A percentile compares a stretch with the other conserved stretches of the same genome.
These are phyloP conservation scores for Arachis monticola DNA, from an alignment of 331 rosid genomes.

Conservation along the genomic window DNA sequence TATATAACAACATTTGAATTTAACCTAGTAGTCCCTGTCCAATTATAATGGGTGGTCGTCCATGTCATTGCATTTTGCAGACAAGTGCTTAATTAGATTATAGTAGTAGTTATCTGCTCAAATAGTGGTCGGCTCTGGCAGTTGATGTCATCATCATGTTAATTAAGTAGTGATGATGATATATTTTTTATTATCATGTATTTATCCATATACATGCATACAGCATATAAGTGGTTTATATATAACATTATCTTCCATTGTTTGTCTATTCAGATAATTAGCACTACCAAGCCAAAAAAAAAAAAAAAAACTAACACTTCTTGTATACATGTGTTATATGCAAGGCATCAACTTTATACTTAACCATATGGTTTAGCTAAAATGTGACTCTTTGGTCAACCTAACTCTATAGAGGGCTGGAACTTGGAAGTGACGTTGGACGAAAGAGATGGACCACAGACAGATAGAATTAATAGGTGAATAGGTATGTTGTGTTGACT, in stretches of 20 bases:
- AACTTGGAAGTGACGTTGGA: neutral
- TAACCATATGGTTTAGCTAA: neutral
- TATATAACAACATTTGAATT: neutral
- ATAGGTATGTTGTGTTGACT: too few relatives aligned
- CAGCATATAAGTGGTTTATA: slow-evolving; percentile 7
- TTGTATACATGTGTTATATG: neutral
- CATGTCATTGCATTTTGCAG: slow-evolving; percentile 39
- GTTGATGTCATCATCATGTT: slow-evolving; percentile 27
- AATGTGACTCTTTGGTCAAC: slow-evolving; percentile 20
- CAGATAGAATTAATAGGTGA: too few relatives aligned
- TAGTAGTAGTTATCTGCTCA: slow-evolving; percentile 34
- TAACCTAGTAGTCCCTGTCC: slow-evolving; percentile 29
- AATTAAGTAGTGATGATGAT: neutral
- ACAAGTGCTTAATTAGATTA: slow-evolving; percentile 30
- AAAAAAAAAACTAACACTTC: neutral
- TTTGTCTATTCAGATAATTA: neutral
- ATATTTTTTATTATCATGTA: neutral
- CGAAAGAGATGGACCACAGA: neutral
- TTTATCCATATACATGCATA: slow-evolving; percentile 7
- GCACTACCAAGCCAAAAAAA: neutral
- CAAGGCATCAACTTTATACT: neutral
- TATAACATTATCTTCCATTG: slow-evolving; percentile 29
- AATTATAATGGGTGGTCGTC: slow-evolving; percentile 31
- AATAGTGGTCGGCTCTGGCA: slow-evolving; percentile 26
- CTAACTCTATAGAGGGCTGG: neutral